These are phyloP conservation scores for Priceomyces castillae DNA, from an alignment of 805 yeast genomes.

Conservation along the genomic window DNA sequence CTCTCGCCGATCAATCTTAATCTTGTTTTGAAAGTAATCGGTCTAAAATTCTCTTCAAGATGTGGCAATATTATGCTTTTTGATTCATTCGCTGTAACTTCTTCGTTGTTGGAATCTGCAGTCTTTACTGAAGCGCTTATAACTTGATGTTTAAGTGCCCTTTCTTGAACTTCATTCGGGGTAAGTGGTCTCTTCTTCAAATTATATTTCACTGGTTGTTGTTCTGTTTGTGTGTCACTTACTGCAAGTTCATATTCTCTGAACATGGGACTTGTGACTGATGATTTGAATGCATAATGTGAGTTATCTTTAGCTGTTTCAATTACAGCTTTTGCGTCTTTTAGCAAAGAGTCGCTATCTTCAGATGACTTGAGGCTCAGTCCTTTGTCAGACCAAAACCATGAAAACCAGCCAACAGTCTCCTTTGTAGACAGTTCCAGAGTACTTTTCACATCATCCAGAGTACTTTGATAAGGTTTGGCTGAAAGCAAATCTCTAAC, in stretches of 20 bases:
- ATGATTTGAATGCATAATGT: slow-evolving; percentile 32
- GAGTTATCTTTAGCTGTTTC: slow-evolving; percentile 31
- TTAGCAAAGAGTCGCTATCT: slow-evolving; percentile 21
- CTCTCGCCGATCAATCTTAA: slow-evolving; percentile 22
- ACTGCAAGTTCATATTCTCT: slow-evolving; percentile 33
- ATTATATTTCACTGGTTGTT: slow-evolving; percentile 32
- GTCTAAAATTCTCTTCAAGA: slow-evolving; percentile 22
- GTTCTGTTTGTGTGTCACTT: slow-evolving; percentile 29
- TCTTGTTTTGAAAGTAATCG: slow-evolving; percentile 21
- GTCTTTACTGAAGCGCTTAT: background rate
- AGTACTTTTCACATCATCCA: background rate
- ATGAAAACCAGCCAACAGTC: slow-evolving; percentile 20
- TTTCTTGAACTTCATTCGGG: slow-evolving; percentile 36
- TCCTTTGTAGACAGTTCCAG: background rate
- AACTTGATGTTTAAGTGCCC: slow-evolving; percentile 11
- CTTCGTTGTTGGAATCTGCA: slow-evolving; percentile 3
- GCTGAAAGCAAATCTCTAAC: background rate
- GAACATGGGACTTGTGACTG: slow-evolving; percentile 1
- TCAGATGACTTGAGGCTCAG: slow-evolving; percentile 18
- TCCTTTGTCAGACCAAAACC: slow-evolving; percentile 19
- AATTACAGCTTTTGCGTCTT: slow-evolving; percentile 30
- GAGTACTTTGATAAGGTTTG: background rate
- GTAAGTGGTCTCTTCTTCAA: slow-evolving; percentile 30
- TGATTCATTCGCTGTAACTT: background rate
- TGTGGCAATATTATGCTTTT: slow-evolving; percentile 17